Evolutionary conservation across 2,329 filamentous ascomycete species (phyloP).

Genomic region (Colletotrichum simmondsii): DNA sequence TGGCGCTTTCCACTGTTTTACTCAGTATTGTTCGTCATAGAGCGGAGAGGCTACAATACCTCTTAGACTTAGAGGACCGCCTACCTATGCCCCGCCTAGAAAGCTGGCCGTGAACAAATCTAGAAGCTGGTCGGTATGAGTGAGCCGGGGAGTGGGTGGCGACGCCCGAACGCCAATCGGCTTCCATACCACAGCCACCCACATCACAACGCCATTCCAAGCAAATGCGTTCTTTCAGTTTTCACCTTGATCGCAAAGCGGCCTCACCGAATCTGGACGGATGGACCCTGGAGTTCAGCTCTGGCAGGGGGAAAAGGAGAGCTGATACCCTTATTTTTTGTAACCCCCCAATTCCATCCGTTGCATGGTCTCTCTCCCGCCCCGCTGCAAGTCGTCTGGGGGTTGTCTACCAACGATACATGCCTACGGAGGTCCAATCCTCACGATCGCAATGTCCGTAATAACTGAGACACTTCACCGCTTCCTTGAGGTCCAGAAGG

Average conservation of each 20-base stretch:
- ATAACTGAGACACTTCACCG: slow-evolving; percentile 21
- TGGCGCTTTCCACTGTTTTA: not conserved
- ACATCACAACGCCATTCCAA: slow-evolving; percentile 19
- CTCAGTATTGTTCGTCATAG: not conserved
- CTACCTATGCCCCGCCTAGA: not conserved
- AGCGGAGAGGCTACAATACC: not conserved
- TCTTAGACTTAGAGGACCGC: not conserved
- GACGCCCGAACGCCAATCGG: slow-evolving; percentile 24
- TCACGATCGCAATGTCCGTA: not conserved
- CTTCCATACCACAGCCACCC: slow-evolving; percentile 15
- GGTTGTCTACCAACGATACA: not conserved
- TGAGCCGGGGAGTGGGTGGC: not conserved
- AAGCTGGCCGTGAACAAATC: not conserved
- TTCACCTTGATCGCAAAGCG: slow-evolving; percentile 5
- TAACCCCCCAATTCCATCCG: not conserved
- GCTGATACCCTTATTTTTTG: not conserved
- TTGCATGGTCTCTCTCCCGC: not conserved
- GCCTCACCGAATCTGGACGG: slow-evolving; percentile 12
- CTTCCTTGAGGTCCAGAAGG: not conserved
- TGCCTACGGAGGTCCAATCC: not conserved
- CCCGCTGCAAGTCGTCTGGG: not conserved
- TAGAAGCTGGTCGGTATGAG: slow-evolving; percentile 8
- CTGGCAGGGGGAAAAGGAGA: not conserved
- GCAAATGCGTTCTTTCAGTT: not conserved
- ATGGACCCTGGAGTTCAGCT: slow-evolving; percentile 14